Conservation (phyloP, 2,329 filamentous ascomycete genomes). For the Acephala macrosclerotiorum region DNA sequence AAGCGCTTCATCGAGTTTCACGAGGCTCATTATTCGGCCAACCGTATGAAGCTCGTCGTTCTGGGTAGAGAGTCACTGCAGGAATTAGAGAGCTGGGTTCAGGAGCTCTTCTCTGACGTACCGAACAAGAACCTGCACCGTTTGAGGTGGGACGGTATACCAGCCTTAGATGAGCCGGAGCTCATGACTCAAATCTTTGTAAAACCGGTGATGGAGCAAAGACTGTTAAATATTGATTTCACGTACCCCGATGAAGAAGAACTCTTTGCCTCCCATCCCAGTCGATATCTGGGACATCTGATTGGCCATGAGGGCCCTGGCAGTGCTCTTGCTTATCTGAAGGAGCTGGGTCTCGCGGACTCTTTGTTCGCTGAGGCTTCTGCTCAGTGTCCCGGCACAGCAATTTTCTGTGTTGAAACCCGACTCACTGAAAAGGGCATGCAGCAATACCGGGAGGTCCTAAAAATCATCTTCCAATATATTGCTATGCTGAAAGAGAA, state of each 20-base stretch:
- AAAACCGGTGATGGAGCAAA: conserved; percentile 67
- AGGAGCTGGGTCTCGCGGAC: conserved; percentile 76
- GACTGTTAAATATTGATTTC: no score
- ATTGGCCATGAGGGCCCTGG: conserved; percentile 78
- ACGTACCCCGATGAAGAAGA: no score
- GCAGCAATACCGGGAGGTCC: conserved; percentile 65
- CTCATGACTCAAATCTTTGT: conserved; percentile 70
- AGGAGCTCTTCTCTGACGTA: conserved; percentile 70
- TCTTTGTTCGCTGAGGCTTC: conserved; percentile 55
- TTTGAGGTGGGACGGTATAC: conserved; percentile 69
- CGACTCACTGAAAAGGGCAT: conserved; percentile 69
- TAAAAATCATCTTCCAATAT: conserved; percentile 77
- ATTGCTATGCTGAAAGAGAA: conserved; percentile 83
- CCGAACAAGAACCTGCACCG: conserved; percentile 70
- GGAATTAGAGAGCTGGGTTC: conserved; percentile 70
- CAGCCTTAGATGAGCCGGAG: conserved; percentile 64
- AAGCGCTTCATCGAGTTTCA: conserved; percentile 78
- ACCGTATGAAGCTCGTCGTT: conserved; percentile 76
- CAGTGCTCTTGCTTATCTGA: conserved; percentile 74
- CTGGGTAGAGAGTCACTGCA: conserved; percentile 72
- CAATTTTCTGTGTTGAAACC: conserved; percentile 69
- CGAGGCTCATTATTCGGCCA: conserved; percentile 74
- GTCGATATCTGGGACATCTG: conserved; percentile 73
- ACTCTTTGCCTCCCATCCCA: conserved; percentile 34
- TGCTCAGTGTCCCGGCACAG: conserved; percentile 66